Base-by-base conservation (phyloP, 495 filamentous ascomycete genomes). In the Sporormia fimetaria region DNA sequence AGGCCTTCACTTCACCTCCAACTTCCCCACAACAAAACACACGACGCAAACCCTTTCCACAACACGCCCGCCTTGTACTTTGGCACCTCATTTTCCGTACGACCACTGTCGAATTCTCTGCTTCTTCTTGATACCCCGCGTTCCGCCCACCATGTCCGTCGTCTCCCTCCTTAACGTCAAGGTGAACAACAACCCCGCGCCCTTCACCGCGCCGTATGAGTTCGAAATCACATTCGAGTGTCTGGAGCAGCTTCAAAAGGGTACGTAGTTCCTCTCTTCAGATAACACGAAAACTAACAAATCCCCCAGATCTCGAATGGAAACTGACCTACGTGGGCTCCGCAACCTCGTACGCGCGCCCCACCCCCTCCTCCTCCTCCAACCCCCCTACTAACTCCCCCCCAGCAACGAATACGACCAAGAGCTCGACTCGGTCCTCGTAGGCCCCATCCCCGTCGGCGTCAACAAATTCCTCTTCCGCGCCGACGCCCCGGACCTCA, bases 171-270 rank as follows among this genome's bases (percentile, higher is more conserved):
- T 98, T 26, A 86, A 86, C 60, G 90, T 96, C 42, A 83, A 88
- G 59, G 82, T 95, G 40, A 68, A 85, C 56, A 96, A 96, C 73
- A 98, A 98, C 65, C 90, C 90, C 45, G 87, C 90, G 47, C 70
- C 78, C 36, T 95, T 96, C 67, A 76, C 72, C 36, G 80, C 81
- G 49, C 73, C 83, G 21, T 98, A 96, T 60, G 74, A 86, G 60
- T 94, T 98, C 40, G 92, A 98, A 62, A 96, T 98, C 60, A 98
- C 90, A 16, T 98, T 98, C 45, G 92, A 96, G 65, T 95, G 88
- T 58, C 75, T 96, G 12, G 90, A 98, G 67, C 68, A 73, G 38
- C 73, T 98, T 17, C 82, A 88, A 60, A 93, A 95, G 64, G 87
- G 87, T 88, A 59, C 38, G 56, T 47, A 25, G 38, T 5, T 42